Percentiles rank a stretch among this genome's conserved stretches.
Evolutionary conservation across 192 early-diverging fungal species (phyloP).

Genomic region (Backusella psychrophila): DNA sequence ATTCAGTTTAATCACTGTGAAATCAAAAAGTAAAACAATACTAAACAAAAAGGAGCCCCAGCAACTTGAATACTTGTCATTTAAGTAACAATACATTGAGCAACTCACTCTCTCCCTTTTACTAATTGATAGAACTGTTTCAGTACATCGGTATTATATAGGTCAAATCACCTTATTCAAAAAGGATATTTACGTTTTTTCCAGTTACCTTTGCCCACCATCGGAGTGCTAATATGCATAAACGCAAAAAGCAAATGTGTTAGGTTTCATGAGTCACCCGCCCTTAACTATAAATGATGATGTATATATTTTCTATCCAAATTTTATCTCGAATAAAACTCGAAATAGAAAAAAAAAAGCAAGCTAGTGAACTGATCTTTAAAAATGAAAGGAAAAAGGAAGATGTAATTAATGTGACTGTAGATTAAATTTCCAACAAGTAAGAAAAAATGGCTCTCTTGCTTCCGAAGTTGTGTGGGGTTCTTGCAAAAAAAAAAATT

Average conservation of each 20-base stretch:
- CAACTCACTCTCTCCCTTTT: neutral
- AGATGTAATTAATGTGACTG: neutral
- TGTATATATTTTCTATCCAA: neutral
- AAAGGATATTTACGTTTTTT: neutral
- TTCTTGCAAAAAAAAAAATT: neutral
- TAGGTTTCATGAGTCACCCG: slow-evolving; percentile 8
- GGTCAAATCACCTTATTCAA: neutral
- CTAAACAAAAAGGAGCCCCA: neutral
- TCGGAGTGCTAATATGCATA: neutral
- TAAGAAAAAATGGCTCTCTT: neutral
- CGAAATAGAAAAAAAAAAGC: neutral
- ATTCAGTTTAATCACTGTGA: neutral
- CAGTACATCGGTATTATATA: neutral
- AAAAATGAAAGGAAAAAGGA: neutral
- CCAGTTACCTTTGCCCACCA: neutral
- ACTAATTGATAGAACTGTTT: neutral
- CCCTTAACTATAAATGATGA: neutral
- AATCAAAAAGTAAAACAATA: neutral
- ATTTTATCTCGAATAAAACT: neutral
- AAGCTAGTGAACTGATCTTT: neutral
- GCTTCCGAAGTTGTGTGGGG: slow-evolving; percentile 4
- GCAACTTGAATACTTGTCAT: neutral
- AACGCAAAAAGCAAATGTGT: slow-evolving; percentile 2
- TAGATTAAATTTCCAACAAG: neutral
- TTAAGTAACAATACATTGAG: neutral